Evolutionary conservation across 2,329 filamentous ascomycete species (phyloP).

Genomic region (Beauveria pseudobassiana): DNA sequence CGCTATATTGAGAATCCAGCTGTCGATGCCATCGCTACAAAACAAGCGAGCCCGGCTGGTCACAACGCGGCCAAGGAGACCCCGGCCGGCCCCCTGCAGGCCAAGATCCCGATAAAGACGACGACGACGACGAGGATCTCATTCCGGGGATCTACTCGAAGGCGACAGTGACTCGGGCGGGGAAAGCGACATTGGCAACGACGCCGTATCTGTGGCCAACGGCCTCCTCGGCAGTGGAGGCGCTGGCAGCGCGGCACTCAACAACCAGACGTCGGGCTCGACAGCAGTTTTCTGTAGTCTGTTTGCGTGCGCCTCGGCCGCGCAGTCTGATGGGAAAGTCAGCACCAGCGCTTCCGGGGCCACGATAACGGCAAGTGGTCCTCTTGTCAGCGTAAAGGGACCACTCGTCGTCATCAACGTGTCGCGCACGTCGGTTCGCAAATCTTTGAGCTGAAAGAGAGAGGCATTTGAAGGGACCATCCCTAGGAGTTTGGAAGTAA

Average conservation of each 20-base stretch:
- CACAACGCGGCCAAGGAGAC: neutral
- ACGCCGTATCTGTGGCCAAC: slow-evolving; percentile 2
- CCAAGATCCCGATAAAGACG: neutral
- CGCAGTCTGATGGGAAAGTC: neutral
- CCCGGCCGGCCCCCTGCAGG: neutral
- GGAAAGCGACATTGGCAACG: neutral
- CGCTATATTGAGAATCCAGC: neutral
- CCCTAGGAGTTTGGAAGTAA: no score
- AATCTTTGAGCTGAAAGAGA: neutral
- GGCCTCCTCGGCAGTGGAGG: slow-evolving; percentile 1
- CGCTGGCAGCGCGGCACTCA: neutral
- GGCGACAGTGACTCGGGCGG: slow-evolving; percentile 2
- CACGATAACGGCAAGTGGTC: neutral
- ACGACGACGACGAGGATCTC: neutral
- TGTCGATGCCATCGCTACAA: no score
- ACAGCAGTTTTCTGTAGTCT: neutral
- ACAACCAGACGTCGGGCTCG: slow-evolving; percentile 1
- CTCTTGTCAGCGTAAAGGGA: neutral
- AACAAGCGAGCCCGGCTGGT: no score
- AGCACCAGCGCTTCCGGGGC: slow-evolving; percentile 1
- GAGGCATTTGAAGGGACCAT: no score
- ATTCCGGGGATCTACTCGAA: neutral
- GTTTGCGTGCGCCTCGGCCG: neutral
- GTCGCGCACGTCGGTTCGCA: neutral
- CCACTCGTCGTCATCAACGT: neutral